Percentiles rank a stretch among this genome's conserved stretches.
Evolutionary conservation across 345 rosid genomes (phyloP).

Genomic region (Cardamine resedifolia): DNA sequence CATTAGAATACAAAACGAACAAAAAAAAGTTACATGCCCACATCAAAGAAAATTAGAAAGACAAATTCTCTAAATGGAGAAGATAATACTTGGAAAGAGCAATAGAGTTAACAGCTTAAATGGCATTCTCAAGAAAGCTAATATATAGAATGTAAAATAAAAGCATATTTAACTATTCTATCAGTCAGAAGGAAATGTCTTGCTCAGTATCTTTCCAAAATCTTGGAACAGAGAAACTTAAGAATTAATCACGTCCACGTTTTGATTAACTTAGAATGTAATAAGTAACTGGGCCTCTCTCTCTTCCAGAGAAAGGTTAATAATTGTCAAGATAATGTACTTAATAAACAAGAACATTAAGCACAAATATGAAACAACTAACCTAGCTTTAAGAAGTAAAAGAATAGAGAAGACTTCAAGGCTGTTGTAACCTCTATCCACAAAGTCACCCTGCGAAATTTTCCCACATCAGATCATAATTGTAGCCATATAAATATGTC

Average conservation of each 20-base stretch:
- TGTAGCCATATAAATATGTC: neutral
- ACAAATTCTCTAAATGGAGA: neutral
- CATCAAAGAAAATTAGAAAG: neutral
- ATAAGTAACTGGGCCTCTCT: neutral
- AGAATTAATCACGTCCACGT: neutral
- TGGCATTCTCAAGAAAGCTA: neutral
- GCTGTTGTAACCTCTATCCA: constrained; percentile 93
- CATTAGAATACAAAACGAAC: constrained; percentile 11
- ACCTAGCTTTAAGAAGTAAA: constrained; percentile 96
- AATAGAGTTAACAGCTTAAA: constrained; percentile 1
- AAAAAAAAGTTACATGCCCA: neutral
- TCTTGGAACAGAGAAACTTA: neutral
- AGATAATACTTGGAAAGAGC: neutral
- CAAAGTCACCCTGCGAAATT: constrained; percentile 78
- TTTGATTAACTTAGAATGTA: neutral
- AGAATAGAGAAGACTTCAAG: constrained; percentile 95
- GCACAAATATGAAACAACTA: neutral
- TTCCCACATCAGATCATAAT: neutral
- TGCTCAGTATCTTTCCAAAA: neutral
- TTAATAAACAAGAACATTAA: neutral
- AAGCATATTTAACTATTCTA: neutral
- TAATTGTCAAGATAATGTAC: neutral
- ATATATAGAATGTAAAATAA: neutral
- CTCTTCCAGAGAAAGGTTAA: neutral
- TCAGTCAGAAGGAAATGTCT: neutral